Evolutionary conservation across 768 basidiomycete genomes (phyloP).

Genomic region (Lanmaoa pseudosensibilis): DNA sequence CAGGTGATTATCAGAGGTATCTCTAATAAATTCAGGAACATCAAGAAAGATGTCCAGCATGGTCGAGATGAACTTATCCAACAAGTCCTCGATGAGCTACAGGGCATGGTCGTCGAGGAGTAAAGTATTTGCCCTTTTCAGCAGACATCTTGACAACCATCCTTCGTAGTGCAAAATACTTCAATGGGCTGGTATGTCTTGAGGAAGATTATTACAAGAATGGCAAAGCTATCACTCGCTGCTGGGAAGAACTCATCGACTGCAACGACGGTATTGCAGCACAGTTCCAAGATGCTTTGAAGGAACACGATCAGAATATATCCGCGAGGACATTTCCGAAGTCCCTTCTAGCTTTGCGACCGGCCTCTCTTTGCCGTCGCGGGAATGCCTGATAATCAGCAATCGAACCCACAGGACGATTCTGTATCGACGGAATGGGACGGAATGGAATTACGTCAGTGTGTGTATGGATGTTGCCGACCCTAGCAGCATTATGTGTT

Average conservation of each 20-base stretch:
- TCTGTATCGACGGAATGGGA: neutral
- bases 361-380: slow-evolving; percentile 11
- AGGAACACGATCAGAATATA: slow-evolving; percentile 48
- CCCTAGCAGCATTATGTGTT: neutral
- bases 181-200: slow-evolving; percentile 54
- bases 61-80: slow-evolving; percentile 49
- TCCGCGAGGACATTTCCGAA: slow-evolving; percentile 53
- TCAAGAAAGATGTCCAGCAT: slow-evolving; percentile 45
- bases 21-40: slow-evolving; percentile 45
- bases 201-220: slow-evolving; percentile 52
- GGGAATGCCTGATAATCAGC: slow-evolving; percentile 8
- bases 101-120: slow-evolving; percentile 39
- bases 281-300: slow-evolving; percentile 40
- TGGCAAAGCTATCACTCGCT: slow-evolving; percentile 40
- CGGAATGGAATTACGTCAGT: neutral
- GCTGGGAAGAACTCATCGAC: slow-evolving; percentile 45
- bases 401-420: neutral
- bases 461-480: neutral
- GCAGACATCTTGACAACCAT: slow-evolving; percentile 3
- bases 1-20: slow-evolving; percentile 53
- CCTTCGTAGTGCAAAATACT: slow-evolving; percentile 45
- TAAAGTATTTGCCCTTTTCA: slow-evolving; percentile 5
- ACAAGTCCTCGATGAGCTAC: slow-evolving; percentile 45
- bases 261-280: slow-evolving; percentile 37
- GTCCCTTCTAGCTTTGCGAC: slow-evolving; percentile 39